A percentile compares a stretch with the other conserved stretches of the same genome.
These are phyloP conservation scores for Cercospora sp. DNA, from an alignment of 2,329 filamentous ascomycete genomes.

Conservation along the genomic window DNA sequence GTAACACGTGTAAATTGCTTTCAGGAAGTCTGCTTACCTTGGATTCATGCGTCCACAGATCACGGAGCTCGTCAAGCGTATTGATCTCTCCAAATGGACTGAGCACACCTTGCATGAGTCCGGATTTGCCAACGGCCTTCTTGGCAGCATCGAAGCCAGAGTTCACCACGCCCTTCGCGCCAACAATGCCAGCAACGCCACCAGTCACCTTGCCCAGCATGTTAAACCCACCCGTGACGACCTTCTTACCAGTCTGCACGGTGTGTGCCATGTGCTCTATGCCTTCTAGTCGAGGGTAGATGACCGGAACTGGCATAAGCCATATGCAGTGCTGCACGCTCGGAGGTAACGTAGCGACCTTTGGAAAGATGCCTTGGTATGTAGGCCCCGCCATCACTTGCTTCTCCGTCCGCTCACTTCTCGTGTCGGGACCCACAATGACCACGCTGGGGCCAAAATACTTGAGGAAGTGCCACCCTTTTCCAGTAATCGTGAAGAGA, in stretches of 20 bases:
- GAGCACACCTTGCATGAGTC: conserved; percentile 91
- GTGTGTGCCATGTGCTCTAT: conserved; percentile 90
- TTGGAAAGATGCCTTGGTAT: conserved; percentile 96
- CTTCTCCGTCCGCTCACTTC: conserved; percentile 84
- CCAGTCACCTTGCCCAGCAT: conserved; percentile 92
- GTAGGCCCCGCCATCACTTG: conserved; percentile 95
- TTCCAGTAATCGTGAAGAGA: conserved; percentile 94
- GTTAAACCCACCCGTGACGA: conserved; percentile 94
- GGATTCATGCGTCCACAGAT: conserved; percentile 97
- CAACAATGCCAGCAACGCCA: conserved; percentile 91
- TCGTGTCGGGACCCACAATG: conserved; percentile 84
- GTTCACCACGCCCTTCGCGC: conserved; percentile 87
- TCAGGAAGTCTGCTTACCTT: conserved; percentile 57
- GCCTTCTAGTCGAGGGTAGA: conserved; percentile 88
- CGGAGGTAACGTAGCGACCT: conserved; percentile 83
- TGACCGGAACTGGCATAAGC: conserved; percentile 87
- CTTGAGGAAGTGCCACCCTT: conserved; percentile 98
- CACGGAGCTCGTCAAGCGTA: conserved; percentile 87
- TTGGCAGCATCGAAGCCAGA: conserved; percentile 94
- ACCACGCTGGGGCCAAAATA: conserved; percentile 89
- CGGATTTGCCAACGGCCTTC: conserved; percentile 91
- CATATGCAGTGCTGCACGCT: conserved; percentile 96
- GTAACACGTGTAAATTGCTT: conserved; percentile 8
- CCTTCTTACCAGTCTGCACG: conserved; percentile 92
- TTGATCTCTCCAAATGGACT: conserved; percentile 97